These are phyloP conservation scores for Perkinsus olseni DNA, from an alignment of 169 alveolate species.

Conservation along the genomic window DNA sequence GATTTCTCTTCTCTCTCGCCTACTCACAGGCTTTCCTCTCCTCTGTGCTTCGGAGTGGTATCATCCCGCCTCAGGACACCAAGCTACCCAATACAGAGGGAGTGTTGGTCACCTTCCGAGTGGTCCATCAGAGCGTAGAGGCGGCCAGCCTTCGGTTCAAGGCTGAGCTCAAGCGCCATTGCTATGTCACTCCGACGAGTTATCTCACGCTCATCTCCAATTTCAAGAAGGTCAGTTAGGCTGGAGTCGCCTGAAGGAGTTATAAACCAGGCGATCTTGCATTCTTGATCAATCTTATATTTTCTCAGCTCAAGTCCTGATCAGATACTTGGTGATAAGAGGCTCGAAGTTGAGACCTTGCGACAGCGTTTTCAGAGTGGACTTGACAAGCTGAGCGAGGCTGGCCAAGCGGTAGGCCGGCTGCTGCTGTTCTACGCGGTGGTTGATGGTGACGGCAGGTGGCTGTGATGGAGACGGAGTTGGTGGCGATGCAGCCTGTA, in stretches of 20 bases:
- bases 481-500: slow-evolving; percentile 77
- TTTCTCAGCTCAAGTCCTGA: background rate
- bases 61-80: background rate
- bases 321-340: slow-evolving; percentile 25
- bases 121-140: slow-evolving; percentile 81
- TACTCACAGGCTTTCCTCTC: background rate
- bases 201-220: slow-evolving; percentile 57
- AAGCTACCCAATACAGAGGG: slow-evolving; percentile 40
- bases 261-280: too few species aligned
- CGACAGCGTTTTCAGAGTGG: slow-evolving; percentile 73
- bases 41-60: background rate
- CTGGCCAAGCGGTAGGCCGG: slow-evolving; percentile 40
- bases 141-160: slow-evolving; percentile 54
- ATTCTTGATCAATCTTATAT: background rate
- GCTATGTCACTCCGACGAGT: slow-evolving; percentile 67
- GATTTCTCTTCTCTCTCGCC: too few species aligned
- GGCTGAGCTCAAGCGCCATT: slow-evolving; percentile 34
- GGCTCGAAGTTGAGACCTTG: slow-evolving; percentile 58
- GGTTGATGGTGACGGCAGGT: slow-evolving; percentile 39
- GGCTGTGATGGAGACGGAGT: slow-evolving; percentile 62
- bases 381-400: slow-evolving; percentile 68
- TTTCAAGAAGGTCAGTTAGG: slow-evolving; percentile 54
- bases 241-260: too few species aligned
- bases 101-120: slow-evolving; percentile 67
- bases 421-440: background rate